A percentile compares a stretch with the other conserved stretches of the same genome.
These are phyloP conservation scores for Globisporangium paddicum DNA, from an alignment of 352 stramenopile species.

Conservation along the genomic window DNA sequence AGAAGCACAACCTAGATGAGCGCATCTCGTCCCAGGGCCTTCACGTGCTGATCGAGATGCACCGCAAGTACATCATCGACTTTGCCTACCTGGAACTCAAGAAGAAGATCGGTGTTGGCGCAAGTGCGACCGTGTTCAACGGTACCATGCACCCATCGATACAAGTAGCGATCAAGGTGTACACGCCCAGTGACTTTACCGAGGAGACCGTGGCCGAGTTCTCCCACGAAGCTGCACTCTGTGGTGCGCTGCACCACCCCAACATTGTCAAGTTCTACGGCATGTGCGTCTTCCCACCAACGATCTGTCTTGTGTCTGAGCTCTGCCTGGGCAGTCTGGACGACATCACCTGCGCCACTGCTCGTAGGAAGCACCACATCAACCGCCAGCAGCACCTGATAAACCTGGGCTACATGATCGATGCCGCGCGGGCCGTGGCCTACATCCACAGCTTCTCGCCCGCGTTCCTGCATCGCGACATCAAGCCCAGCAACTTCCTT, in stretches of 20 bases:
- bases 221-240: slow-evolving; percentile 75
- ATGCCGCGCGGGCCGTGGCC: slow-evolving; percentile 53
- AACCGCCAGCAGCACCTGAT: slow-evolving; percentile 45
- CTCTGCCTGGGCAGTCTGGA: slow-evolving; percentile 44
- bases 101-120: slow-evolving; percentile 49
- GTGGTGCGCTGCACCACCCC: slow-evolving; percentile 61
- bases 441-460: slow-evolving; percentile 76
- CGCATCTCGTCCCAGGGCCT: slow-evolving; percentile 53
- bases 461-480: slow-evolving; percentile 71
- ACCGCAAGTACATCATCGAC: slow-evolving; percentile 71
- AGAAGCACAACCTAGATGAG: slow-evolving; percentile 30
- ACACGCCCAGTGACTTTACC: slow-evolving; percentile 43
- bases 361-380: not conserved
- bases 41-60: slow-evolving; percentile 68
- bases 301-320: slow-evolving; percentile 67
- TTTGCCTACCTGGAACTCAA: slow-evolving; percentile 59
- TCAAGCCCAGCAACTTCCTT: slow-evolving; percentile 75
- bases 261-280: slow-evolving; percentile 84
- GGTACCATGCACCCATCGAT: slow-evolving; percentile 24
- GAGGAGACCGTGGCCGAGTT: slow-evolving; percentile 68
- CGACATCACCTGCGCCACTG: slow-evolving; percentile 19
- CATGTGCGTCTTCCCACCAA: slow-evolving; percentile 74
- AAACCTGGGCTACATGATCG: slow-evolving; percentile 54
- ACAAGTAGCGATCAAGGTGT: slow-evolving; percentile 54
- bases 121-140: slow-evolving; percentile 58